Base-by-base conservation (phyloP, 768 basidiomycete species). In the Boletus pseudopeckii region DNA sequence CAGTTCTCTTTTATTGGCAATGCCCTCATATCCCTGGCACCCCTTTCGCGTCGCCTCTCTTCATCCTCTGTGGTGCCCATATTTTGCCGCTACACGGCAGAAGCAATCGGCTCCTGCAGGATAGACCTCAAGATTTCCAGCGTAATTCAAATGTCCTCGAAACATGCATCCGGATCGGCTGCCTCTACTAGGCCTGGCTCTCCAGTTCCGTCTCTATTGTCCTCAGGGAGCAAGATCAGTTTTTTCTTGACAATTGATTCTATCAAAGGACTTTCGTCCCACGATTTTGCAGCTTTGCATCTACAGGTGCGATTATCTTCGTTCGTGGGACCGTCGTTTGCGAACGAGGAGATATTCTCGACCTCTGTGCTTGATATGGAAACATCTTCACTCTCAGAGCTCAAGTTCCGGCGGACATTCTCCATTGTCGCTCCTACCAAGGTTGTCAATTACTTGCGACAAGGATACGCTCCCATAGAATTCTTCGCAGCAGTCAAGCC, bases 31-130 rank as follows among this genome's bases (percentile, higher is more conserved):
- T 90, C 91, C 14, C 78, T 99, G 24, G 83, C 88, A 0, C 85
- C 93, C 2, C 77, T 98, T 43, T 85, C 83, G 13, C 85, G 91
- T 39, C 79, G 84, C 50, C 74, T 91, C 36, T 87, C 90, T 3
- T 88, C 85, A 1, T 78, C 80, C 3, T 84, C 83, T n/a, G 81
- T 79, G 0, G 82, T 90, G 15, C 93, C 94, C 1, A 93, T 99
- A 64, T 92, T 92, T 69, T 96, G 92, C 66, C 84, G 90, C 32
- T 96, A 95, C 65, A 97, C 94, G 1, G 81, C 92, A 44, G 96
- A 98, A 67, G 95, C 95, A 2, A 93, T 98, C 59, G 97, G 96
- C 2, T 92, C 92, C 26, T 98, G 95, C 73, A 84, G 92, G 22
- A 78, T 97, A 50, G 85, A 88, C 59, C 79, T 97, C 71, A 90